Percentiles rank a stretch among this genome's conserved stretches.
Evolutionary conservation across 1,284 basidiomycete genomes (phyloP).

Genomic region (Austroboletus niveus): DNA sequence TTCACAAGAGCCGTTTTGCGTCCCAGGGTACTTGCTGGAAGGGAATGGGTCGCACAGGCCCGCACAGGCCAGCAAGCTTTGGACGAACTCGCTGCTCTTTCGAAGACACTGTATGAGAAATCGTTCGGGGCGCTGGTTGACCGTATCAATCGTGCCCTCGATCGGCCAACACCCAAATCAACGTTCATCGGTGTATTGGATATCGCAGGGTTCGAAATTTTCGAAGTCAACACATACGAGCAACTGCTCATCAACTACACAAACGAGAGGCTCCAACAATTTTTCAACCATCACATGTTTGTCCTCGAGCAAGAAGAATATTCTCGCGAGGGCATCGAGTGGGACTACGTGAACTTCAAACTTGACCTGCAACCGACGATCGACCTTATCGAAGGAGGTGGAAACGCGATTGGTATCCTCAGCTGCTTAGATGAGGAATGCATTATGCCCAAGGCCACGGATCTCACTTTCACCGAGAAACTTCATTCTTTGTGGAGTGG

Average conservation of each 20-base stretch:
- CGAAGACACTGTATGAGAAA: constrained; percentile 98
- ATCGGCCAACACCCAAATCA: constrained; percentile 88
- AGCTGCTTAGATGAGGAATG: constrained; percentile 97
- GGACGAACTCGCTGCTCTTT: constrained; percentile 90
- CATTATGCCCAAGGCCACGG: constrained; percentile 98
- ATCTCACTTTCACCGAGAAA: constrained; percentile 94
- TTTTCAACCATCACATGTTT: constrained; percentile 99
- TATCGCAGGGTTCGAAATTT: constrained; percentile 99
- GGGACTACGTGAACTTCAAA: constrained; percentile 99
- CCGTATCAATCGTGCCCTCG: constrained; percentile 91
- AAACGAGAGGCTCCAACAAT: constrained; percentile 95
- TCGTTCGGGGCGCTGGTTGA: constrained; percentile 94
- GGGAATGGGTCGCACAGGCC: constrained; percentile 96
- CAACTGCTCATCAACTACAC: constrained; percentile 99
- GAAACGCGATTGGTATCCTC: constrained; percentile 80
- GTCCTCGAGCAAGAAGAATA: constrained; percentile 99
- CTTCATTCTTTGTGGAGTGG: constrained; percentile 72
- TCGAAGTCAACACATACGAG: constrained; percentile 90
- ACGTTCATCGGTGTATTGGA: constrained; percentile 99
- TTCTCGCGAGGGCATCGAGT: constrained; percentile 93
- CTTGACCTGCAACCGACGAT: constrained; percentile 98
- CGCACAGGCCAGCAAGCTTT: constrained; percentile 90
- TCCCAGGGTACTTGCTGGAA: constrained; percentile 89
- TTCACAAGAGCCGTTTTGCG: constrained; percentile 87
- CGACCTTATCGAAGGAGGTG: constrained; percentile 90